These are phyloP conservation scores for Hebeloma cylindrosporum DNA, from an alignment of 768 basidiomycete genomes.

Conservation along the genomic window DNA sequence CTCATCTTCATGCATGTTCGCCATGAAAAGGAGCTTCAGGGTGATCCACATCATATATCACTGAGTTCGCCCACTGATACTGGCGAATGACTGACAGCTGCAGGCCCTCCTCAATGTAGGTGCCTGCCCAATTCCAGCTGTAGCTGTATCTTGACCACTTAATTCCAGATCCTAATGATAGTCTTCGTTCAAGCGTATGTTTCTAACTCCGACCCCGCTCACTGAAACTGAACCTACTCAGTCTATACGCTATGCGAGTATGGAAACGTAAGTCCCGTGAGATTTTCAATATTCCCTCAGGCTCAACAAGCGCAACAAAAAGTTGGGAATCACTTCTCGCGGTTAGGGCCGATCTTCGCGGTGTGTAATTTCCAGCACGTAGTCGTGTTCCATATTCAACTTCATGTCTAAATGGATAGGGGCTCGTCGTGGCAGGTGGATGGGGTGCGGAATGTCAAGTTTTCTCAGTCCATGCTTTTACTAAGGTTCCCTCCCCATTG, in stretches of 20 bases:
- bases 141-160: neutral
- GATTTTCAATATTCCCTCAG: constrained; percentile 6
- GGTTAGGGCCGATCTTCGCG: constrained; percentile 12
- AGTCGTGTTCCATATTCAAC: constrained; percentile 19
- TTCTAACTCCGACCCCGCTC: neutral
- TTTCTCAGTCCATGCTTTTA: neutral
- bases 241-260: constrained; percentile 43
- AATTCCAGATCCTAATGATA: constrained; percentile 37
- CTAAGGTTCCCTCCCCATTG: neutral
- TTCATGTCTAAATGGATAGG: constrained; percentile 29
- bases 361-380: constrained; percentile 7
- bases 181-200: constrained; percentile 40
- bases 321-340: constrained; percentile 15
- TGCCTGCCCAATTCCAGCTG: neutral
- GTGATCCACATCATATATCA: neutral
- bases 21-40: constrained; percentile 26
- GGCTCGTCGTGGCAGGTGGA: too few relatives aligned
- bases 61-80: neutral
- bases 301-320: constrained; percentile 10
- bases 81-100: constrained; percentile 8
- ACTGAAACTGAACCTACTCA: constrained; percentile 8
- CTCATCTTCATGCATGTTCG: neutral
- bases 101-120: constrained; percentile 40
- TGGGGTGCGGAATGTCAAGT: constrained; percentile 22
- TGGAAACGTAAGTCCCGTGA: constrained; percentile 39